A percentile compares a stretch with the other conserved stretches of the same genome.
phyloP scores from a whole-genome alignment of 805 yeast genomes.

The Candida namnaoensis region DNA sequence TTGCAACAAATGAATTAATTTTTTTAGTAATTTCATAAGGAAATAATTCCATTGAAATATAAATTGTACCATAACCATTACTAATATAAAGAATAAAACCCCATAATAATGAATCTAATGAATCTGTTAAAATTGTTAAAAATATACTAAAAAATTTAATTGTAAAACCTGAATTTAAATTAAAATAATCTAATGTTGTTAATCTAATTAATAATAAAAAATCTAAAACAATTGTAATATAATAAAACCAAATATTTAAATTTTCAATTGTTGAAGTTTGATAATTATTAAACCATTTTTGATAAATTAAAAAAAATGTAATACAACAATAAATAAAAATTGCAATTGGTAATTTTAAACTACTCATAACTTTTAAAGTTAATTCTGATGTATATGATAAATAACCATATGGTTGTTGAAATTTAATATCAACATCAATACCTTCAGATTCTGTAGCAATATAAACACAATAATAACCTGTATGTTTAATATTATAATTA shows the following conservation, averaged over 20 bases:
- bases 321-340: background rate
- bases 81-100: background rate
- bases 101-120: background rate
- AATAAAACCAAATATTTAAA: background rate
- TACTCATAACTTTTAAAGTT: too few relatives aligned
- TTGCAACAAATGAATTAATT: background rate
- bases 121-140: too few relatives aligned
- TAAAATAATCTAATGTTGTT: background rate
- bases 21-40: background rate
- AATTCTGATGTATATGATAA: background rate
- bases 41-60: background rate
- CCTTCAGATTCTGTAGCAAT: background rate
- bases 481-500: background rate
- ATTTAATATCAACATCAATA: background rate
- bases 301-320: background rate
- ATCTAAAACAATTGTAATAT: background rate
- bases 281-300: background rate
- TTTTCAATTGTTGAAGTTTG: background rate
- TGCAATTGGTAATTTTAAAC: background rate
- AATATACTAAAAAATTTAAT: too few relatives aligned
- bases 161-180: background rate
- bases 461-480: conserved; percentile 1
- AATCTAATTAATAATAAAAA: background rate
- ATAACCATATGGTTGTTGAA: conserved; percentile 1
- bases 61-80: conserved; percentile 1